Evolutionary conservation across 2,329 filamentous ascomycete genomes (phyloP).

Genomic region (Domatiomyces catenatus): DNA sequence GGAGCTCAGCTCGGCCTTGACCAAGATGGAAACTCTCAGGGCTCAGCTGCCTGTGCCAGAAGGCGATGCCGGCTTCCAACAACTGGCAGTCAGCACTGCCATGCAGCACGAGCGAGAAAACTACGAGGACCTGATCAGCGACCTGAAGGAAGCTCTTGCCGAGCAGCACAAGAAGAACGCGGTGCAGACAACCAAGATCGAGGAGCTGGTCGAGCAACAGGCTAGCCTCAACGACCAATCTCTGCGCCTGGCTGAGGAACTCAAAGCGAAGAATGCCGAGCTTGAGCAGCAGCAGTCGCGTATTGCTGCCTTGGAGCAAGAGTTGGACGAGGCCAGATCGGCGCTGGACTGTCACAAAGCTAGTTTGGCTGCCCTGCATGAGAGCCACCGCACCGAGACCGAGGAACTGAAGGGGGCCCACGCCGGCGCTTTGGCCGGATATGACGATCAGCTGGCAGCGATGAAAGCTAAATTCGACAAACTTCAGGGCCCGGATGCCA

Average conservation of each 20-base stretch:
- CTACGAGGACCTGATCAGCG: slow-evolving; percentile 45
- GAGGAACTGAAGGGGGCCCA: slow-evolving; percentile 18
- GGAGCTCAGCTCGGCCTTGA: slow-evolving; percentile 54
- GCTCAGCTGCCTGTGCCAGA: slow-evolving; percentile 19
- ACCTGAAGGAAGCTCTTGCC: slow-evolving; percentile 59
- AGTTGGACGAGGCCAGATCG: slow-evolving; percentile 37
- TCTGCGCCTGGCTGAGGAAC: slow-evolving; percentile 47
- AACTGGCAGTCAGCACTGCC: slow-evolving; percentile 27
- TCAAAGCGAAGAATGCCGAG: slow-evolving; percentile 40
- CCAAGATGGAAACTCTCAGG: slow-evolving; percentile 35
- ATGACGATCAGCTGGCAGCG: slow-evolving; percentile 24
- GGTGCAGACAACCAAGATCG: slow-evolving; percentile 52
- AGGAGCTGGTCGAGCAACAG: slow-evolving; percentile 60
- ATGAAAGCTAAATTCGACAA: slow-evolving; percentile 39
- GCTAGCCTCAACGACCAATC: slow-evolving; percentile 50
- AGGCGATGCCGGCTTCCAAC: slow-evolving; percentile 12
- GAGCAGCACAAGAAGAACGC: slow-evolving; percentile 63
- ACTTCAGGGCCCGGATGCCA: slow-evolving; percentile 24
- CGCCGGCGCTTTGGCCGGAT: slow-evolving; percentile 19
- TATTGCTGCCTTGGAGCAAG: slow-evolving; percentile 19
- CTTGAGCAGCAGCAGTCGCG: slow-evolving; percentile 24
- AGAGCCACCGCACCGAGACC: slow-evolving; percentile 23
- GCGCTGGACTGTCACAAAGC: slow-evolving; percentile 37
- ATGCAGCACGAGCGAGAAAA: slow-evolving; percentile 38
- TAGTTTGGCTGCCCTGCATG: slow-evolving; percentile 26